Evolutionary conservation across 352 stramenopile species (phyloP), one percentile per base, ranked within the genome.

Genomic region (Phytophthora meadii): DNA sequence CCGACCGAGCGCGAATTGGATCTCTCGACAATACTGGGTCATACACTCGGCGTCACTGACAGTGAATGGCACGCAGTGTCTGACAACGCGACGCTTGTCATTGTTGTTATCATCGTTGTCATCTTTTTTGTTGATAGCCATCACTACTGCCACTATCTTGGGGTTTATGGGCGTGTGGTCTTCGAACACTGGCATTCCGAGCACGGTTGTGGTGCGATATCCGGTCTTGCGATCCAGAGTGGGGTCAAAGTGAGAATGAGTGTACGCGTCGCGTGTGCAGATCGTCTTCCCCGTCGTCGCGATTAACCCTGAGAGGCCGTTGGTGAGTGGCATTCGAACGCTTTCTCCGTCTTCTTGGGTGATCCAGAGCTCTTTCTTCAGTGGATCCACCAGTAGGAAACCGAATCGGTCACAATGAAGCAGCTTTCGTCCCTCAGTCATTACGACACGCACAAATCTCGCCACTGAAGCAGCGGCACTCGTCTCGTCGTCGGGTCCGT

Each of bases 71-170:
- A 87, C 67, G 1, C 84, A 51, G 30, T 61, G 36, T 54, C 55
- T 58, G 14, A n/a, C 1, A 6, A 44, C 10, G n/a, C 41, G 42
- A 39, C 41, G 34, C 5, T 70, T 72, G 0, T 54, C 30, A 9
- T 75, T 65, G 40, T 5, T 15, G 3, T 48, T 47, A 1, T 25
- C 52, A n/a, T 62, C 54, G 17, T 64, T 41, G 32, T 74, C 67
- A 19, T 65, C 58, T 65, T 67, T 74, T 54, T 98, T 98, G 74
- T 98, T 97, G 60, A 97, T 94, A 46, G 89, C 82, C 77, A 96
- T 88, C 4, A 81, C 79, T 11, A 88, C 81, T 2, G 79, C 79
- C 4, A 90, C 81, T 46, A 90, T 85, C 58, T 89, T 87, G 22
- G 81, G 81, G 51, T 88, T 87, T 4, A 34, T 74, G 1, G 74